These are phyloP conservation scores for Jamesozyma jinghongensis DNA, from an alignment of 805 yeast genomes.

Conservation along the genomic window DNA sequence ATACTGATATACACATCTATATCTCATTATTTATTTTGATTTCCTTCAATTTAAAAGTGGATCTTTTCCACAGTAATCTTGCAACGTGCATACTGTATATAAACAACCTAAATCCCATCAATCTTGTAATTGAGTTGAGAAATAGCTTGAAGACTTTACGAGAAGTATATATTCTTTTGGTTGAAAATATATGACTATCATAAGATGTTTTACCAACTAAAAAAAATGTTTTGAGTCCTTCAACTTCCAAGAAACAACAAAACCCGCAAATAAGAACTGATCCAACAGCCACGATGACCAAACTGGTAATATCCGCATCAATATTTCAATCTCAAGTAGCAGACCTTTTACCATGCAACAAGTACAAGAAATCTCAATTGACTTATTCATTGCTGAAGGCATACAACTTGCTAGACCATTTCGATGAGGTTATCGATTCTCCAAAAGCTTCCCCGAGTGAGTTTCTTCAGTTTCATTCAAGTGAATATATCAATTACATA, in stretches of 20 bases:
- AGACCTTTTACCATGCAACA: conserved; percentile 29
- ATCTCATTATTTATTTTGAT: too few relatives aligned
- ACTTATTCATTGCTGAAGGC: conserved; percentile 18
- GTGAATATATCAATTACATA: conserved; percentile 34
- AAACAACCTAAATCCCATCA: too few relatives aligned
- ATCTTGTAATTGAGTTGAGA: too few relatives aligned
- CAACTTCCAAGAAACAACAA: too few relatives aligned
- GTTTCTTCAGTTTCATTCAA: conserved; percentile 42
- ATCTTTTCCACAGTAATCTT: too few relatives aligned
- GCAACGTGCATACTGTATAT: too few relatives aligned
- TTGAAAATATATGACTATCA: too few relatives aligned
- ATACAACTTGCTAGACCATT: conserved; percentile 16
- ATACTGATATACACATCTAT: too few relatives aligned
- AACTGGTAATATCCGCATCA: conserved; percentile 21
- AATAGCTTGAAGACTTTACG: too few relatives aligned
- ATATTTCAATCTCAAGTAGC: conserved; percentile 24
- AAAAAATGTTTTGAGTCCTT: too few relatives aligned
- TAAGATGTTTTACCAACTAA: background rate
- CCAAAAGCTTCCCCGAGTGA: conserved; percentile 29
- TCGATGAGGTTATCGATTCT: conserved; percentile 15
- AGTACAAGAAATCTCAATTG: conserved; percentile 18
- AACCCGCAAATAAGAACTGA: background rate
- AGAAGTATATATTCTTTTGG: too few relatives aligned
- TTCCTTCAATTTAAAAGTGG: too few relatives aligned
- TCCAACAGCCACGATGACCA: conserved; percentile 9